These are phyloP conservation scores for Chlamydomonas sp. DNA, from an alignment of 139 green algal species.

Conservation along the genomic window DNA sequence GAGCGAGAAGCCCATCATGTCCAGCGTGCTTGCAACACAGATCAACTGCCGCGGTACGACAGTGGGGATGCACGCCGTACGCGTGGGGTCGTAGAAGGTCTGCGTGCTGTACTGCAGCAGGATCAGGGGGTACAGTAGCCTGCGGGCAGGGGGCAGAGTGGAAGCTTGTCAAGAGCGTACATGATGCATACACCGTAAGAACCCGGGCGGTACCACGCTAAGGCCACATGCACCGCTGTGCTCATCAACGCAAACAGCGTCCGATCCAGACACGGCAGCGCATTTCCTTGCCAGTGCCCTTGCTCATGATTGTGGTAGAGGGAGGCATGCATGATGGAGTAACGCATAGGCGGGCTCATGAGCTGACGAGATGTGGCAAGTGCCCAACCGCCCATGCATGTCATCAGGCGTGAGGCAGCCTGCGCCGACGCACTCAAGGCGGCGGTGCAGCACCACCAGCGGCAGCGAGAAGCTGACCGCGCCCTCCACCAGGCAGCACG, in stretches of 20 bases:
- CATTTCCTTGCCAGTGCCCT: too few relatives aligned
- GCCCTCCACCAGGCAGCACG: background rate
- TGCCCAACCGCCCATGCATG: too few relatives aligned
- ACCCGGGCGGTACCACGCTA: background rate
- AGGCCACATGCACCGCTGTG: background rate
- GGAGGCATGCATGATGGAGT: too few relatives aligned
- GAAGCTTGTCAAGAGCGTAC: background rate
- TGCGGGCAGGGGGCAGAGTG: background rate
- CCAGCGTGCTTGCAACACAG: slow-evolving; percentile 12
- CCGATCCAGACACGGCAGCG: background rate
- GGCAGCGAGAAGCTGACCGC: slow-evolving; percentile 30
- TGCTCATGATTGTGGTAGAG: too few relatives aligned
- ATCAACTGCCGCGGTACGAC: slow-evolving; percentile 1
- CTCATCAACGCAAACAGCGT: background rate
- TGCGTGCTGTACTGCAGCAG: slow-evolving; percentile 31
- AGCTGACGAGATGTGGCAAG: too few relatives aligned
- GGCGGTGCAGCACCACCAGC: background rate
- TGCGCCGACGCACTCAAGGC: background rate
- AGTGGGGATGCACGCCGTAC: background rate
- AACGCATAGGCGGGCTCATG: too few relatives aligned
- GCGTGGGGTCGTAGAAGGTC: slow-evolving; percentile 26
- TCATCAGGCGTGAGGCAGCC: too few relatives aligned
- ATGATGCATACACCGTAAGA: background rate
- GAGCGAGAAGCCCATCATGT: background rate
- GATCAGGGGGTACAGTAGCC: slow-evolving; percentile 28